phyloP scores from a whole-genome alignment of 2,329 filamentous ascomycete species.

The Talaromyces sp. region DNA sequence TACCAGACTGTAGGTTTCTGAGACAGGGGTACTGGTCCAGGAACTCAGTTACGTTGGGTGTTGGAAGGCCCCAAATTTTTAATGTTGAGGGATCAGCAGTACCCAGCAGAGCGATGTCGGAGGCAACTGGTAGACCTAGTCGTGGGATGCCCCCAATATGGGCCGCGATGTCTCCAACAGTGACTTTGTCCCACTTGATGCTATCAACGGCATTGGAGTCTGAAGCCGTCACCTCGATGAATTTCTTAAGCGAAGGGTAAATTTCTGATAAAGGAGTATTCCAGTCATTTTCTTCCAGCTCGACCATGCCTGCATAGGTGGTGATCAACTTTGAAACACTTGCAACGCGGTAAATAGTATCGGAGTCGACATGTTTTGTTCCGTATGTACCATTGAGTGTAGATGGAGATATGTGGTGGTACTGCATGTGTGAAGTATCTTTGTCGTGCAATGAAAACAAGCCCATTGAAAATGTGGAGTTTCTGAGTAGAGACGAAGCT shows the following conservation, averaged over 20 bases:
- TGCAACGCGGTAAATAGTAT: conserved; percentile 49
- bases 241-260: conserved; percentile 42
- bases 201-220: conserved; percentile 7
- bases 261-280: conserved; percentile 52
- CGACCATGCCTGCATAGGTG: conserved; percentile 41
- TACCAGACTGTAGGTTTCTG: not conserved
- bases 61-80: conserved; percentile 31
- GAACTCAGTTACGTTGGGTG: conserved; percentile 31
- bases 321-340: conserved; percentile 47
- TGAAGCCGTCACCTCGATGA: conserved; percentile 21
- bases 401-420: conserved; percentile 34
- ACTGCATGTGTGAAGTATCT: conserved; percentile 34
- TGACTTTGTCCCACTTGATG: conserved; percentile 53
- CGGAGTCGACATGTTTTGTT: conserved; percentile 41
- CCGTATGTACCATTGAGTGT: conserved; percentile 31
- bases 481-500: conserved; percentile 12
- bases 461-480: conserved; percentile 45
- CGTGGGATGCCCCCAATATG: conserved; percentile 50
- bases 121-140: conserved; percentile 28
- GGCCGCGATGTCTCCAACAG: conserved; percentile 48
- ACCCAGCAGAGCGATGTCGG: conserved; percentile 3
- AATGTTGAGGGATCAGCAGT: conserved; percentile 2
- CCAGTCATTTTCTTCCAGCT: conserved; percentile 40
- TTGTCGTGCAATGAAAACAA: conserved; percentile 44
- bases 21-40: conserved; percentile 12